Evolutionary conservation across 2,329 filamentous ascomycete species (phyloP).

Genomic region (Neopestalotiopsis sp.): DNA sequence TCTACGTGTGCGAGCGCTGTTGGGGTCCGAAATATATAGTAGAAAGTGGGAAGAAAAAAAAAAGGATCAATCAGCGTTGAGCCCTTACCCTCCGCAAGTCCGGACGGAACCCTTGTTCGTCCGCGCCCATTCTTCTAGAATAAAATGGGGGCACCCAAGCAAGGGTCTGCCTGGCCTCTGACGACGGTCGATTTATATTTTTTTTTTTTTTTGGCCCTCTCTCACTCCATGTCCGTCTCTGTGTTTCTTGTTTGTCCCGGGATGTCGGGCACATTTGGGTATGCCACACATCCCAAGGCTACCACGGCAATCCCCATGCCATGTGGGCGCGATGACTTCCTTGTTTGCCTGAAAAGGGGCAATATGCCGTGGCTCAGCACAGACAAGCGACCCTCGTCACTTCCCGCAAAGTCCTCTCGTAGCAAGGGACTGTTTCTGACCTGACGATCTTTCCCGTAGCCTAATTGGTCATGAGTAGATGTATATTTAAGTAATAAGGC

Average conservation of each 20-base stretch:
- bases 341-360: constrained; percentile 9
- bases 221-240: too few species aligned
- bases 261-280: background rate
- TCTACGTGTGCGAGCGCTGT: too few species aligned
- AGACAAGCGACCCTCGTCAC: background rate
- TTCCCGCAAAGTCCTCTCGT: background rate
- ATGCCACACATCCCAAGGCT: background rate
- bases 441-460: background rate
- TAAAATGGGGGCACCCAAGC: background rate
- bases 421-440: constrained; percentile 2
- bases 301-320: constrained; percentile 7
- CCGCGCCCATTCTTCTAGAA: constrained; percentile 6
- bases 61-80: background rate
- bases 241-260: background rate
- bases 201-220: background rate
- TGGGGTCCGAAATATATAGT: background rate
- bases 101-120: constrained; percentile 8
- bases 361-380: constrained; percentile 3
- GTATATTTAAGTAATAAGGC: background rate
- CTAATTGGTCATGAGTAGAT: background rate
- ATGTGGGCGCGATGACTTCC: constrained; percentile 13
- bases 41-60: background rate
- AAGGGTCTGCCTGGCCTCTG: constrained; percentile 8
- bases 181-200: background rate
- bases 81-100: background rate